These are phyloP conservation scores for Talaromyces sp. DNA, from an alignment of 2,329 filamentous ascomycete genomes.

Conservation along the genomic window DNA sequence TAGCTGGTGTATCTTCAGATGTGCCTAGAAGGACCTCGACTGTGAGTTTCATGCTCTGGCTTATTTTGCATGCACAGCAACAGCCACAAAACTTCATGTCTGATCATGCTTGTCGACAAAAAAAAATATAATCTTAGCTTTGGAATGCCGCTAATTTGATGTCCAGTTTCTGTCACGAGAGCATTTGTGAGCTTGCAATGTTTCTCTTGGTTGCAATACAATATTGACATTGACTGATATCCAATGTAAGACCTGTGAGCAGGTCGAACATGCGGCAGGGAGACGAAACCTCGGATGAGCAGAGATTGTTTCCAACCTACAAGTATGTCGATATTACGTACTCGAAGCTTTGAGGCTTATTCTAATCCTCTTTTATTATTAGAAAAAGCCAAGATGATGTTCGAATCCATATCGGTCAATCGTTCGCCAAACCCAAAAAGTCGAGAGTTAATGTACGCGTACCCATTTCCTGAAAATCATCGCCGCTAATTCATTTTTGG, in stretches of 20 bases:
- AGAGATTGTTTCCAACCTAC: conserved; percentile 24
- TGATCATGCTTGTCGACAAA: not conserved
- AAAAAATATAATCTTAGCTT: not conserved
- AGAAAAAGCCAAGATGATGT: conserved; percentile 25
- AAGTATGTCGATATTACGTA: conserved; percentile 19
- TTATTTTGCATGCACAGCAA: not conserved
- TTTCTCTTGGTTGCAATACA: not conserved
- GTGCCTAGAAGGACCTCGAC: not conserved
- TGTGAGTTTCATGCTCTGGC: not conserved
- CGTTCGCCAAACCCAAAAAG: conserved; percentile 22
- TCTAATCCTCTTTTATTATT: not conserved
- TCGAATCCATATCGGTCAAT: conserved; percentile 29
- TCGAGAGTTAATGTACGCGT: conserved; percentile 10
- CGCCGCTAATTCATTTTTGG: not conserved
- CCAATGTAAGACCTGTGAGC: conserved; percentile 18
- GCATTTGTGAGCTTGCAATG: conserved; percentile 8
- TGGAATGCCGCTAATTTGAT: not conserved
- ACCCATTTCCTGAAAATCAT: not conserved
- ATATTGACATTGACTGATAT: conserved; percentile 19
- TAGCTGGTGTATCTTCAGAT: conserved; percentile 15
- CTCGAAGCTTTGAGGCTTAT: not conserved
- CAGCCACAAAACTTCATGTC: not conserved
- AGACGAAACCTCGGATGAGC: conserved; percentile 21
- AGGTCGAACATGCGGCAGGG: conserved; percentile 20
- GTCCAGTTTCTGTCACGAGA: not conserved